Conservation (phyloP, 2,329 filamentous ascomycete genomes). For the Pestalotiopsis sp. region DNA sequence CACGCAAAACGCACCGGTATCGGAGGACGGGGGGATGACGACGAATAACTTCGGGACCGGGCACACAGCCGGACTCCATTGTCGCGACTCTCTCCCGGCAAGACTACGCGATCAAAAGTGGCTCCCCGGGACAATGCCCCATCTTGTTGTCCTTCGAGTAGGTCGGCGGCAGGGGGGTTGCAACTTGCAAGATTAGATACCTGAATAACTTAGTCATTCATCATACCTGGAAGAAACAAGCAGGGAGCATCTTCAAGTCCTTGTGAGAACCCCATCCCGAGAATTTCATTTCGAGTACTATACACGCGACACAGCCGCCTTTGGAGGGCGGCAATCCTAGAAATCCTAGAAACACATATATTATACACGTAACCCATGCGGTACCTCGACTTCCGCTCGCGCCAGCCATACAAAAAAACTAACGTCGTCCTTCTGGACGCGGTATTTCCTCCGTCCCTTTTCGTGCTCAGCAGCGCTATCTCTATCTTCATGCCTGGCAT, state of each 20-base stretch:
- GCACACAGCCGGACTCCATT: too few relatives aligned
- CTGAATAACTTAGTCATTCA: too few relatives aligned
- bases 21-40: not conserved
- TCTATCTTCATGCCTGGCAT: not conserved
- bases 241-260: not conserved
- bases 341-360: constrained; percentile 21
- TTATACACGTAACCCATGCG: constrained; percentile 20
- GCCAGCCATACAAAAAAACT: not conserved
- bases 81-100: not conserved
- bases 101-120: not conserved
- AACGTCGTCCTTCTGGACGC: not conserved
- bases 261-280: not conserved
- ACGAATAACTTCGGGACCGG: too few relatives aligned
- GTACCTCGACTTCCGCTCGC: not conserved
- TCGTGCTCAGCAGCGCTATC: not conserved
- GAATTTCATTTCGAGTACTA: constrained; percentile 20
- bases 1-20: not conserved
- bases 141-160: not conserved
- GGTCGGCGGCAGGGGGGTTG: too few relatives aligned
- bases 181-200: too few relatives aligned
- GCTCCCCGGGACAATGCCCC: not conserved
- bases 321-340: constrained; percentile 13
- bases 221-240: too few relatives aligned
- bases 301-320: constrained; percentile 20
- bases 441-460: not conserved